Evolutionary conservation across 257 asterid genomes (phyloP), one percentile per base, ranked within the genome.

Genomic region (Solanum pennellii): DNA sequence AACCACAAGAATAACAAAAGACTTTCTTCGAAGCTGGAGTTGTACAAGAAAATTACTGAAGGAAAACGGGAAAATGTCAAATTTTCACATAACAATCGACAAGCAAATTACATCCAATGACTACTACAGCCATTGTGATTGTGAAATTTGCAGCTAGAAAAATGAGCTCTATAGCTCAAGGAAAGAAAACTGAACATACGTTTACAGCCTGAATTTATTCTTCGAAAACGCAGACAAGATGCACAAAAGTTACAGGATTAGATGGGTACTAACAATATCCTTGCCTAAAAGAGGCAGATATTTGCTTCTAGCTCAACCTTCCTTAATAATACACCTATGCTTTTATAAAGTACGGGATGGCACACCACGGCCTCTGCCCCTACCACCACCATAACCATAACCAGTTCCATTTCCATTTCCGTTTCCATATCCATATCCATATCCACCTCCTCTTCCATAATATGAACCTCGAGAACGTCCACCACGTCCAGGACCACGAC

Each of bases 381-480:
- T 86, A 56, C 91, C 90, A 42, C 71, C 91, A 68, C 71, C 91
- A 80, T 91, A 92, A 65, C 92, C 90, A 88, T 89, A 88, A 4
- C 92, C 91, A 89, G 27, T 12, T 27, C 74, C 73, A 2, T 25
- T 4, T 2, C 92, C 91, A 0, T 71, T 7, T 16, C 76, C 75
- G 0, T 29, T 2, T 13, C 91, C 60, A 16, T 7, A 0, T 69
- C 42, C 59, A 13, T 3, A 0, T 49, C 52, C 52, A 45, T 5
- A 5, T 4, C 97, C 94, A 74, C 97, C 90, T 89, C 96, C 90
- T 89, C 96, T 83, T 45, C 91, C 95, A 25, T 91, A 72, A 83
- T 92, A 94, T 35, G 94, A 89, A 69, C 98, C 98, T 62, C 95
- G 97, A 84, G 87, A 91, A 27, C 98, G 93, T 23, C 98, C 95